Conservation (phyloP, 2,329 filamentous ascomycete genomes). For the Clarireedia hainanense region DNA sequence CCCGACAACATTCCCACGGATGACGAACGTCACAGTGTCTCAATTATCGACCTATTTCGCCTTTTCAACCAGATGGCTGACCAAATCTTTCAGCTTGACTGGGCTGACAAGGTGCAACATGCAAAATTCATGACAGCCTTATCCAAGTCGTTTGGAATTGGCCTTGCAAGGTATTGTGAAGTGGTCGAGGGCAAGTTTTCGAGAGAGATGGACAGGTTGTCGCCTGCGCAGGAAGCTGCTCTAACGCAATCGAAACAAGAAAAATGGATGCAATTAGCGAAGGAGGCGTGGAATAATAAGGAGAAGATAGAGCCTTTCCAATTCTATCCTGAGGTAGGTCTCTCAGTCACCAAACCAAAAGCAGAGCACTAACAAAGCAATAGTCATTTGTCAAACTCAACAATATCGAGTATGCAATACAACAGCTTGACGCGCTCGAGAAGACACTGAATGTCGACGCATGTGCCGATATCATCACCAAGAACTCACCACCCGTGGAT, state of each 20-base stretch:
- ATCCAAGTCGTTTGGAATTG: slow-evolving; percentile 74
- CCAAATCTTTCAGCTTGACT: slow-evolving; percentile 76
- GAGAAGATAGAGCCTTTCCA: slow-evolving; percentile 95
- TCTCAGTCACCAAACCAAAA: too few relatives aligned
- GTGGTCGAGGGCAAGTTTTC: slow-evolving; percentile 77
- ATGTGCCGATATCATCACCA: slow-evolving; percentile 74
- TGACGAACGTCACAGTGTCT: slow-evolving; percentile 84
- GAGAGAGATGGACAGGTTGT: slow-evolving; percentile 87
- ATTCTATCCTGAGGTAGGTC: slow-evolving; percentile 78
- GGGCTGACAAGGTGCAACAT: slow-evolving; percentile 89
- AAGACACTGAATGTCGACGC: slow-evolving; percentile 84
- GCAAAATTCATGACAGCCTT: slow-evolving; percentile 96
- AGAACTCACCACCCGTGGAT: slow-evolving; percentile 62
- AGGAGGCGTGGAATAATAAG: slow-evolving; percentile 85
- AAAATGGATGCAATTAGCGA: slow-evolving; percentile 86
- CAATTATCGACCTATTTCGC: slow-evolving; percentile 86
- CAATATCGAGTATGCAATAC: slow-evolving; percentile 91
- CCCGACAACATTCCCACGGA: slow-evolving; percentile 59
- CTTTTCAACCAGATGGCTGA: slow-evolving; percentile 90
- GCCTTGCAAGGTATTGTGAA: slow-evolving; percentile 86
- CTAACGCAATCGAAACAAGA: slow-evolving; percentile 78
- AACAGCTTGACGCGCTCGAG: slow-evolving; percentile 86
- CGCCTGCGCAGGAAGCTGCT: slow-evolving; percentile 76
- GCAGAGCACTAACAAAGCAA: slow-evolving; percentile 25
- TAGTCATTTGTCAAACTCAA: slow-evolving; percentile 97